These are phyloP conservation scores for Helichrysum umbraculigerum DNA, from an alignment of 129 eudicot species.

Conservation along the genomic window DNA sequence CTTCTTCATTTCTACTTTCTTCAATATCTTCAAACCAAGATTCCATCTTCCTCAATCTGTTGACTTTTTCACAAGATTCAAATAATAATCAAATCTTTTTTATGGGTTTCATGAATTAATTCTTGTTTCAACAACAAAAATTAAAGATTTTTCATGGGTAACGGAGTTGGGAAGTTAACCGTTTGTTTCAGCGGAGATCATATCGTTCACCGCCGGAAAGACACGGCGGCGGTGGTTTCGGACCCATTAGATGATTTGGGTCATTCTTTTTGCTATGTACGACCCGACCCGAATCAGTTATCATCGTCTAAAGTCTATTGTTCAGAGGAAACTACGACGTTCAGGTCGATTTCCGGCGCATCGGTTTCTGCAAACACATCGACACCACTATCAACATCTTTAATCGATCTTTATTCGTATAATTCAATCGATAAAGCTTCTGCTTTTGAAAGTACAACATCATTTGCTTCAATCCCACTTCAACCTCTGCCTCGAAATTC, in stretches of 20 bases:
- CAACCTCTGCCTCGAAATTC: slow-evolving; percentile 69
- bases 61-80: slow-evolving; percentile 27
- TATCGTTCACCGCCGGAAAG: slow-evolving; percentile 48
- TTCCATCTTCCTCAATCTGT: slow-evolving; percentile 25
- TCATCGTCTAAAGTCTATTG: slow-evolving; percentile 78
- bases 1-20: slow-evolving; percentile 25
- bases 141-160: slow-evolving; percentile 54
- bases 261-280: slow-evolving; percentile 88
- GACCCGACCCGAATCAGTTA: slow-evolving; percentile 62
- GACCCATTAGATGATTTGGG: slow-evolving; percentile 87
- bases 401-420: slow-evolving; percentile 53
- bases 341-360: slow-evolving; percentile 93
- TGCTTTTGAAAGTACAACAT: slow-evolving; percentile 83
- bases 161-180: slow-evolving; percentile 70
- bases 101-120: background rate
- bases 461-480: slow-evolving; percentile 79
- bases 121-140: background rate
- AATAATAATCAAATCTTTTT: background rate
- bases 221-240: slow-evolving; percentile 48
- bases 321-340: slow-evolving; percentile 71
- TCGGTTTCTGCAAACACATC: slow-evolving; percentile 95
- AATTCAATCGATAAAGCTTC: slow-evolving; percentile 59
- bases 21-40: slow-evolving; percentile 34
- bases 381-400: slow-evolving; percentile 80
- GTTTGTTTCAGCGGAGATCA: slow-evolving; percentile 78